phyloP scores from a whole-genome alignment of 2,329 filamentous ascomycete species.

The Aureobasidium sp. region DNA sequence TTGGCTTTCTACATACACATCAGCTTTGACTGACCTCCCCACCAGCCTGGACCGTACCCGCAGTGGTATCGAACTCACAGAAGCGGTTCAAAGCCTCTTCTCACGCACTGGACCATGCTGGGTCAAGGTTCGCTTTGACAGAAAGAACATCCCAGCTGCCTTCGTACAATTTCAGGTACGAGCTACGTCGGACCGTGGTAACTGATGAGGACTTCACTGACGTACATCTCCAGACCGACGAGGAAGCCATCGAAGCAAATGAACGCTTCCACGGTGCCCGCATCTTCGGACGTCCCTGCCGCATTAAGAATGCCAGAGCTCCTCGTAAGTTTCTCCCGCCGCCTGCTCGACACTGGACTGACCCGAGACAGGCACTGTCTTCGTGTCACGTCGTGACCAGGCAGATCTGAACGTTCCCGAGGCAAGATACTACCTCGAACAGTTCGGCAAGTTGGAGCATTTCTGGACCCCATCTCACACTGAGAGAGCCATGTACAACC shows the following conservation, averaged over 20 bases:
- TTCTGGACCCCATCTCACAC: conserved; percentile 18
- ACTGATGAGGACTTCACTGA: conserved; percentile 15
- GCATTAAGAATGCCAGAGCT: conserved; percentile 52
- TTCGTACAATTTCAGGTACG: conserved; percentile 56
- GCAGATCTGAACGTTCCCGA: background rate
- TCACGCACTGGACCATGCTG: conserved; percentile 48
- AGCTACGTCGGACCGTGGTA: conserved; percentile 4
- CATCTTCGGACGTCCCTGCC: conserved; percentile 30
- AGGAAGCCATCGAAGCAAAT: conserved; percentile 41
- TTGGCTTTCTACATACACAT: conserved; percentile 12
- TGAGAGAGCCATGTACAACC: conserved; percentile 21
- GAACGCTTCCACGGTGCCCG: conserved; percentile 44
- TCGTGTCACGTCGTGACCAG: background rate
- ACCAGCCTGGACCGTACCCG: conserved; percentile 44
- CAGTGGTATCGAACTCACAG: conserved; percentile 43
- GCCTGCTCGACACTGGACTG: background rate
- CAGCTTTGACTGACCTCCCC: background rate
- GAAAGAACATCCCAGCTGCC: conserved; percentile 51
- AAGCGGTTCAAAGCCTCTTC: conserved; percentile 46
- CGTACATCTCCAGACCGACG: conserved; percentile 33
- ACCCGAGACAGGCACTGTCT: conserved; percentile 3
- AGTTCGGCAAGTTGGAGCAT: conserved; percentile 28
- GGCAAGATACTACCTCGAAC: conserved; percentile 30
- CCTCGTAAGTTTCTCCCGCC: conserved; percentile 39
- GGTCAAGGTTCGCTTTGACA: conserved; percentile 57